Evolutionary conservation across 345 rosid genomes (phyloP).

Genomic region (Citrus inodora): DNA sequence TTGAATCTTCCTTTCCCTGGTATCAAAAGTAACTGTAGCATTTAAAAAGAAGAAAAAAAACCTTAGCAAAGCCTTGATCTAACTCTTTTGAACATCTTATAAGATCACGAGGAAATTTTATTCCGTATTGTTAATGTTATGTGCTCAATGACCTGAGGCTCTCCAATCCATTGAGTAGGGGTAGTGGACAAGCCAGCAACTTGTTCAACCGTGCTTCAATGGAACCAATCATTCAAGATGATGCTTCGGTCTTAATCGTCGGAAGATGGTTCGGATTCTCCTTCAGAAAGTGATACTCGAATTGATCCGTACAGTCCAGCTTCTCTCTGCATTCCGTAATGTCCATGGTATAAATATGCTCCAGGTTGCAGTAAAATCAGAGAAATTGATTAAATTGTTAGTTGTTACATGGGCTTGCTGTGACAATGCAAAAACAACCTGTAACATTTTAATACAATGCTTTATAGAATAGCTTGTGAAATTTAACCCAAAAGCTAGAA

Average conservation of each 20-base stretch:
- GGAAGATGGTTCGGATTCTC: constrained; percentile 54
- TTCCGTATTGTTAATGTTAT: neutral
- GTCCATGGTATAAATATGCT: constrained; percentile 71
- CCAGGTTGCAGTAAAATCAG: constrained; percentile 44
- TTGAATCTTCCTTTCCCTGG: constrained; percentile 66
- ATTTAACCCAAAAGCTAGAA: too few species aligned
- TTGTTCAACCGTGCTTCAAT: constrained; percentile 54
- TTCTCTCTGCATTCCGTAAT: constrained; percentile 78
- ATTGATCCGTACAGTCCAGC: constrained; percentile 65
- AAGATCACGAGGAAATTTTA: neutral
- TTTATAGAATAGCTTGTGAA: too few species aligned
- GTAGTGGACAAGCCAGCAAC: constrained; percentile 52
- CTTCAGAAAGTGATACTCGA: constrained; percentile 36
- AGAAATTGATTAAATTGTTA: neutral
- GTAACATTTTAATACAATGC: neutral
- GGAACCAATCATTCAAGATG: constrained; percentile 76
- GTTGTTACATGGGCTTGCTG: neutral
- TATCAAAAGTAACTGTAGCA: constrained; percentile 42
- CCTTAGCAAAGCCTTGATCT: neutral
- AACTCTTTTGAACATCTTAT: too few species aligned
- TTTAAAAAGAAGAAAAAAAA: neutral
- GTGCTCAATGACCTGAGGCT: constrained; percentile 53
- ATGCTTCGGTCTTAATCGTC: constrained; percentile 60
- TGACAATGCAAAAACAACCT: neutral
- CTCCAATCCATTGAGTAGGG: constrained; percentile 63